phyloP scores from a whole-genome alignment of 768 basidiomycete species.

The Mycena sanguinolenta region DNA sequence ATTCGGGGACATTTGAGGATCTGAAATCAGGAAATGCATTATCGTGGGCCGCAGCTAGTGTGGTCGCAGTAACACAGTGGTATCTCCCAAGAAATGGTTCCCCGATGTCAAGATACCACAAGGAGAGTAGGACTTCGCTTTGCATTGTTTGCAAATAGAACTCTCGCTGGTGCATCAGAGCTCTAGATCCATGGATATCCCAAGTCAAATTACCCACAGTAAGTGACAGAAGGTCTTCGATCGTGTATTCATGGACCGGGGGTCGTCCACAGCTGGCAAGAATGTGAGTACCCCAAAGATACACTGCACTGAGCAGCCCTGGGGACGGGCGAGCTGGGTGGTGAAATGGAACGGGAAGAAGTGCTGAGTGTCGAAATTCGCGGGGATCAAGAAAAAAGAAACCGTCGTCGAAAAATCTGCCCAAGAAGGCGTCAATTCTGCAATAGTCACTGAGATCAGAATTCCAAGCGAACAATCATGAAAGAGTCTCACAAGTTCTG shows the following conservation, averaged over 20 bases:
- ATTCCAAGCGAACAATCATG: too few relatives aligned
- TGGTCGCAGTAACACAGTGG: not conserved
- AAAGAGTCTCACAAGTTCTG: too few relatives aligned
- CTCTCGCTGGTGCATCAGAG: not conserved
- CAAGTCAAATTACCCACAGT: not conserved
- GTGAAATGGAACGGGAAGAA: slow-evolving; percentile 1
- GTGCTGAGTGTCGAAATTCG: not conserved
- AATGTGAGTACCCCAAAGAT: too few relatives aligned
- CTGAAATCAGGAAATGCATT: not conserved
- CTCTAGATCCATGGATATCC: not conserved
- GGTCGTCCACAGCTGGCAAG: too few relatives aligned
- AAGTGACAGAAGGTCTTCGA: not conserved
- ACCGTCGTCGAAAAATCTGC: too few relatives aligned
- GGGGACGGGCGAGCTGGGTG: not conserved
- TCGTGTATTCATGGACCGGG: not conserved
- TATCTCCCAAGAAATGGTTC: not conserved
- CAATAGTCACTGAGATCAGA: too few relatives aligned
- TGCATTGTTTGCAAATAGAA: not conserved
- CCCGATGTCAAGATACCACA: not conserved
- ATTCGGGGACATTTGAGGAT: not conserved
- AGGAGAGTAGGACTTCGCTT: too few relatives aligned
- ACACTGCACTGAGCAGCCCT: too few relatives aligned
- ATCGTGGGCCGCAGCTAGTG: not conserved
- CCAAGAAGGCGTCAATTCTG: too few relatives aligned
- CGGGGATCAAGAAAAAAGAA: slow-evolving; percentile 8